These are phyloP conservation scores for Backusella mclennaniae DNA, from an alignment of 192 early-diverging fungal species.

Conservation along the genomic window DNA sequence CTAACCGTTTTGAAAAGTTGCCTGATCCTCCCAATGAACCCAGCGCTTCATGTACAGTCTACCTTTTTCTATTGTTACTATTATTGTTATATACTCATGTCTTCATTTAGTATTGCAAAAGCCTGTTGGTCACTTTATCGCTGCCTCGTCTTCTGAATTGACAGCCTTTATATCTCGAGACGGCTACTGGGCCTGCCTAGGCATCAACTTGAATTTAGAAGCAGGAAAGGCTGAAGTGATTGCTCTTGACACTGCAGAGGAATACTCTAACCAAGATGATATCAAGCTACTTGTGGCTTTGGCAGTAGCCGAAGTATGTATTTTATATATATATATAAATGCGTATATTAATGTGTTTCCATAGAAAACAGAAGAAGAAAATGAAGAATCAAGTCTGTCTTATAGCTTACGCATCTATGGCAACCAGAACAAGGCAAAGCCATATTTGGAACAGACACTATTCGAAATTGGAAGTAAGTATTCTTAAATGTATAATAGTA, in stretches of 20 bases:
- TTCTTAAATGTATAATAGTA: background rate
- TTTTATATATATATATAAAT: background rate
- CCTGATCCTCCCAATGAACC: slow-evolving; percentile 20
- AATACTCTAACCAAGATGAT: slow-evolving; percentile 13
- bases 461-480: slow-evolving; percentile 23
- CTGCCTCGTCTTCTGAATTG: slow-evolving; percentile 34
- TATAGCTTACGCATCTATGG: slow-evolving; percentile 36
- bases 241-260: slow-evolving; percentile 29
- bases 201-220: slow-evolving; percentile 26
- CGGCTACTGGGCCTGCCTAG: slow-evolving; percentile 37
- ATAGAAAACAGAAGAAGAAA: slow-evolving; percentile 19
- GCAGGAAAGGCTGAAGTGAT: slow-evolving; percentile 41
- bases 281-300: slow-evolving; percentile 19
- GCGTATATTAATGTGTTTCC: background rate
- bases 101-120: slow-evolving; percentile 1
- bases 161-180: slow-evolving; percentile 32
- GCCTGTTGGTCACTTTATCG: slow-evolving; percentile 25
- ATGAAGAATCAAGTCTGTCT: slow-evolving; percentile 8
- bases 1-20: slow-evolving; percentile 21
- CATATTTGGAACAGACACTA: slow-evolving; percentile 29
- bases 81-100: background rate
- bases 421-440: background rate
- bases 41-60: background rate
- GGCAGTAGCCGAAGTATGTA: slow-evolving; percentile 23
- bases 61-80: background rate